Base-by-base conservation (phyloP, 2,329 filamentous ascomycete species). In the Bipolaris cookei region DNA sequence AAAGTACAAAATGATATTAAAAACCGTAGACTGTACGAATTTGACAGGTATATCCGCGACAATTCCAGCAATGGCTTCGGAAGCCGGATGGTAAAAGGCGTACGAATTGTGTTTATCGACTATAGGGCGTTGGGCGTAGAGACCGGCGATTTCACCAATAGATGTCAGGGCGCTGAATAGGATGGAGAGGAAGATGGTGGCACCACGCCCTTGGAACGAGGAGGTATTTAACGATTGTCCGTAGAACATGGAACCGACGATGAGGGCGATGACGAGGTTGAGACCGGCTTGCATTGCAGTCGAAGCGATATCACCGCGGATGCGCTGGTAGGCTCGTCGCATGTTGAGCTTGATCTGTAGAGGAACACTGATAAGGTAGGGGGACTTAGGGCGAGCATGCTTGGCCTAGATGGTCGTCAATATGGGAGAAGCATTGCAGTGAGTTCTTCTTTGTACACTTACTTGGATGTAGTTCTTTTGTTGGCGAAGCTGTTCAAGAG, bases 21-120 rank as follows among this genome's bases (percentile, higher is more conserved):
- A 96, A 3, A 85, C 76, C 56, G 92, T 81, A 1, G 86, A 79
- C 63, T 91, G 91, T 4, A 78, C 37, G 3, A 96, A 77, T 73
- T 94, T 96, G 75, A 91, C 90, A 0, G 92, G 92, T 76, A 96
- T 78, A 66, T 97, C 93, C 62, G 86, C 88, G 14, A 97, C 77
- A 85, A 96, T 93, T 2, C 90, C 94, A 0, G 90, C 86, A 59
- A 91, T 82, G 13, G 91, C 91, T 81, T 97, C 92, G 4, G 91
- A 89, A 7, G 89, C 90, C 0, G 93, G 92, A 70, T 96, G 92
- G 67, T 97, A 96, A 35, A 97, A 84, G 13, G 92, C 91, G 72
- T 96, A 97, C 23, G 89, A 87, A 51, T 83, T 79, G 67, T 97
- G 93, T 73, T 97, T 97, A 69, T 97, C 92, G 58, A 97, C 91